phyloP scores from a whole-genome alignment of 257 asterid species.

The Catharanthus roseus region DNA sequence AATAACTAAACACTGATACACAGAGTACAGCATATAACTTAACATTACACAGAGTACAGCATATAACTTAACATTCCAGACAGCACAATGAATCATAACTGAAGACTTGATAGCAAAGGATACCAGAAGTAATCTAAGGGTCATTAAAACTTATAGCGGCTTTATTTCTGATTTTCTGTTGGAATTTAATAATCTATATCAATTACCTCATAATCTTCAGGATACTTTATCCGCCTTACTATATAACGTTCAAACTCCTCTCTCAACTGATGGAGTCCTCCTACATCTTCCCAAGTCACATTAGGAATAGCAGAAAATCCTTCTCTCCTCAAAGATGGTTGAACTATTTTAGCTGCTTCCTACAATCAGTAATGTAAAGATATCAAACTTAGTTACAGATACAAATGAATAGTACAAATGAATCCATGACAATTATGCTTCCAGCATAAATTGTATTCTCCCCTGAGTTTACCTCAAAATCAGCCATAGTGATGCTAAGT shows the following conservation, averaged over 20 bases:
- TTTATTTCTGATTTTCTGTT: slow-evolving; percentile 1
- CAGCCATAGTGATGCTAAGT: slow-evolving; percentile 59
- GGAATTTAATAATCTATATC: slow-evolving; percentile 2
- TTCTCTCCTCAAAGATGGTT: slow-evolving; percentile 82
- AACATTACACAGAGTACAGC: not conserved
- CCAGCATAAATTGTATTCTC: not conserved
- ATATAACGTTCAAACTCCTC: slow-evolving; percentile 58
- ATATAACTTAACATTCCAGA: not conserved
- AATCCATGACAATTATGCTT: not conserved
- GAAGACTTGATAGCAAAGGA: not conserved
- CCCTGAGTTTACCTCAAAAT: slow-evolving; percentile 66
- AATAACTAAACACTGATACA: not conserved
- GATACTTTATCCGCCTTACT: slow-evolving; percentile 58
- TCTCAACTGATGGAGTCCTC: slow-evolving; percentile 68
- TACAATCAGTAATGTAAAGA: slow-evolving; percentile 29
- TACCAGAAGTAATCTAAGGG: not conserved
- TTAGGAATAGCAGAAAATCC: slow-evolving; percentile 84
- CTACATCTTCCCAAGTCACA: slow-evolving; percentile 90
- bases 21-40: not conserved
- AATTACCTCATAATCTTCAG: slow-evolving; percentile 66
- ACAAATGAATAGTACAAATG: not conserved
- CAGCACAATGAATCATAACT: not conserved
- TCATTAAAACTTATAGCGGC: not conserved
- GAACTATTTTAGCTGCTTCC: slow-evolving; percentile 78
- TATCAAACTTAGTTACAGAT: not conserved